Evolutionary conservation across 257 asterid genomes (phyloP).

Genomic region (Paraleonurus japonicus): DNA sequence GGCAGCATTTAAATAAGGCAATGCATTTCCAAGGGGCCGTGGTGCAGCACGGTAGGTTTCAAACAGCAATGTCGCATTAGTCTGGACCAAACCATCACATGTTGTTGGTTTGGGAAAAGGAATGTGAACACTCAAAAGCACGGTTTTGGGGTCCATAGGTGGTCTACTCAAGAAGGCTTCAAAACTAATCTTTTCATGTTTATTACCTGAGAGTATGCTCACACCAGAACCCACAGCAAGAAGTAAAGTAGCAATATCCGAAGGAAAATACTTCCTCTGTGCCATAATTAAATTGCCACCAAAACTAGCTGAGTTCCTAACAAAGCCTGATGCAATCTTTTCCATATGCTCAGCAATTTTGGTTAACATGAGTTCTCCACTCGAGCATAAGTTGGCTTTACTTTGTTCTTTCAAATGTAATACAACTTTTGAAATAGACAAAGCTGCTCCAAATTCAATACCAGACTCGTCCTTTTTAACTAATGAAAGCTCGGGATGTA

Average conservation of each 20-base stretch:
- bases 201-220: constrained; percentile 7
- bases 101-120: constrained; percentile 14
- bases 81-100: background rate
- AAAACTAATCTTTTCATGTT: background rate
- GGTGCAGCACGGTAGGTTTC: constrained; percentile 26
- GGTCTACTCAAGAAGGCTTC: constrained; percentile 22
- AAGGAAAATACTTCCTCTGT: constrained; percentile 25
- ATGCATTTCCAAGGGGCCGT: constrained; percentile 24
- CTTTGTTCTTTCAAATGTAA: constrained; percentile 9
- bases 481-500: constrained; percentile 19
- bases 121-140: constrained; percentile 15
- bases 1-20: constrained; percentile 26
- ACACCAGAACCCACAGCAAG: constrained; percentile 26
- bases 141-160: constrained; percentile 7
- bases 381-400: background rate
- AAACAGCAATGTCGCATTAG: constrained; percentile 12
- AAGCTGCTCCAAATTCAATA: constrained; percentile 24
- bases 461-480: constrained; percentile 11
- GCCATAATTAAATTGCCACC: constrained; percentile 27
- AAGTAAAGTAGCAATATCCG: constrained; percentile 23
- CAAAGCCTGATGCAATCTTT: constrained; percentile 22
- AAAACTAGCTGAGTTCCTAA: constrained; percentile 25
- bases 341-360: constrained; percentile 27
- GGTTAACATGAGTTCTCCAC: constrained; percentile 11
- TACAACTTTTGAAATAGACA: constrained; percentile 22